Evolutionary conservation across 2,329 filamentous ascomycete species (phyloP).

Genomic region (Arthroderma sp.): DNA sequence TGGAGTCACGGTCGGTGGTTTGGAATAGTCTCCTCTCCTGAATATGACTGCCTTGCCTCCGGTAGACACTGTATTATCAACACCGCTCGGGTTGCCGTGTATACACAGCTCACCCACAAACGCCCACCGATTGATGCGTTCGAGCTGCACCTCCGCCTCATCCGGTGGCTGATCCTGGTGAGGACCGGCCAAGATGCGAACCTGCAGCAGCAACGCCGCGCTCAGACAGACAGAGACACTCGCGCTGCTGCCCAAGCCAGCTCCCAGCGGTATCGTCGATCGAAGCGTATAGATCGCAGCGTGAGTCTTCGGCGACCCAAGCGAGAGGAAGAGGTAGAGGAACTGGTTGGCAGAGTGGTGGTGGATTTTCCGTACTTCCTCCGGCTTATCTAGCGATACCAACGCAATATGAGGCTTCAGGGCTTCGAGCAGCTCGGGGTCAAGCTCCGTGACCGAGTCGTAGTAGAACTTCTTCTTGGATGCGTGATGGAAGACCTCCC

Average conservation of each 20-base stretch:
- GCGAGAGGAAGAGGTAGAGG: constrained; percentile 72
- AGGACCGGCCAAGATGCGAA: constrained; percentile 75
- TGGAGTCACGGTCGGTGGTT: constrained; percentile 63
- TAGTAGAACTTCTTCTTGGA: constrained; percentile 93
- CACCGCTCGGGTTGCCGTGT: constrained; percentile 88
- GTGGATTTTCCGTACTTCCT: constrained; percentile 71
- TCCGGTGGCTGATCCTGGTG: constrained; percentile 81
- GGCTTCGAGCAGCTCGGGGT: constrained; percentile 66
- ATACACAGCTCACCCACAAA: constrained; percentile 97
- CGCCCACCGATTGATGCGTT: constrained; percentile 94
- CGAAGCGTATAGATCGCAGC: constrained; percentile 72
- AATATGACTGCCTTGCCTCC: constrained; percentile 93
- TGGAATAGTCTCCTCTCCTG: constrained; percentile 63
- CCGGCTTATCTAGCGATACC: constrained; percentile 55
- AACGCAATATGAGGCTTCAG: constrained; percentile 65
- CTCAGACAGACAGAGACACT: constrained; percentile 74
- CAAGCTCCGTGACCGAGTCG: constrained; percentile 71
- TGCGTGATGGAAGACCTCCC: constrained; percentile 66
- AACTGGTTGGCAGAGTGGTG: constrained; percentile 69
- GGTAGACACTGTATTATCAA: constrained; percentile 91
- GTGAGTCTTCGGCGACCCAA: constrained; percentile 60
- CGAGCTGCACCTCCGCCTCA: constrained; percentile 80
- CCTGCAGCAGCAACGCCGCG: constrained; percentile 66
- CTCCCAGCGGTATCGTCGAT: constrained; percentile 76
- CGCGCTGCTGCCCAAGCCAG: constrained; percentile 76